Evolutionary conservation across 2,329 filamentous ascomycete genomes (phyloP), one percentile per base, ranked within the genome.

Genomic region (Trichoderma cornu-damae): DNA sequence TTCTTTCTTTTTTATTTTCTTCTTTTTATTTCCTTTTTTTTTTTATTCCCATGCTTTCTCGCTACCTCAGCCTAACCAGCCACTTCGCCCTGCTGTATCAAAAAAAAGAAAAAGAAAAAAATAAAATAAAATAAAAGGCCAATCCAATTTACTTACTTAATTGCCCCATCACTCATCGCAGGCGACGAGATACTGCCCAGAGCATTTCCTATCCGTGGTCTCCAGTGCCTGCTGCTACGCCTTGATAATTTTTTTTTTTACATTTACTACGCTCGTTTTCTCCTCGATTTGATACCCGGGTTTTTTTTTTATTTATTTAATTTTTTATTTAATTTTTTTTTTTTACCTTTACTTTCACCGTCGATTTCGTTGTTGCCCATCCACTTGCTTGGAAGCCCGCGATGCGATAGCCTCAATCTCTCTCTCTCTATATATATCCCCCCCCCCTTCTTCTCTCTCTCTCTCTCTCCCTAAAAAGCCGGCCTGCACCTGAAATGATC

Each of bases 401-500:
- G 61, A 67, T 69, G 65, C 62, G 43, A 69, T 55, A 55, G 42
- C 51, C 42, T 44, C 51, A 32, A 22, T 67, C 35, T 24, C 6
- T 66, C 61, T 56, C 64, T n/a, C n/a, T n/a, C n/a, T n/a, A n/a
- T n/a, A n/a, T n/a, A n/a, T n/a, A n/a, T n/a, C n/a, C n/a, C n/a
- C n/a, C n/a, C n/a, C n/a, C n/a, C n/a, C n/a, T n/a, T n/a, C n/a
- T n/a, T n/a, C n/a, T n/a, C n/a, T n/a, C n/a, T n/a, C n/a, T n/a
- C n/a, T n/a, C n/a, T n/a, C n/a, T n/a, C n/a, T n/a, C n/a, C n/a
- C n/a, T n/a, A n/a, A n/a, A n/a, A n/a, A 60, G 60, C 46, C 61
- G 58, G 20, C 14, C 44, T 43, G 34, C 44, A 63, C 51, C 62
- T 68, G 68, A 69, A 59, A 70, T 70, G 68, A 64, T 63, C 55